Conservation (phyloP, 371 early-diverging fungal species). For the Choanephora cucurbitarum region DNA sequence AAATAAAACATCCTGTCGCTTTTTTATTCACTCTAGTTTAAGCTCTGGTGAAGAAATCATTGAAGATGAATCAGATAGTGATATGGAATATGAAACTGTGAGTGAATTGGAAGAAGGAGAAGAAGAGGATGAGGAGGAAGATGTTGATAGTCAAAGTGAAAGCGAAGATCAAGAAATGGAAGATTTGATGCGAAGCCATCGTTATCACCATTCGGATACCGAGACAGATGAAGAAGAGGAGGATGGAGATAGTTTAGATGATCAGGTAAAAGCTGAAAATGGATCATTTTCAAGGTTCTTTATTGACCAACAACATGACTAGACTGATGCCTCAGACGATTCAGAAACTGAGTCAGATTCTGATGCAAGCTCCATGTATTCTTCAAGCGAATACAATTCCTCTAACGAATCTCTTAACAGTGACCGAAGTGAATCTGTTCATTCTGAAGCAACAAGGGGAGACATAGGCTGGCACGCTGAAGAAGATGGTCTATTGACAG, state of each 20-base stretch:
- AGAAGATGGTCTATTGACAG: slow-evolving; percentile 16
- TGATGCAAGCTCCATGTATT: not conserved
- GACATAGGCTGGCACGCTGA: slow-evolving; percentile 24
- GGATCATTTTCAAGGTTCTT: too few relatives aligned
- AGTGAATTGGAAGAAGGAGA: slow-evolving; percentile 38
- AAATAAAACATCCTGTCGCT: not conserved
- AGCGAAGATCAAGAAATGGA: slow-evolving; percentile 40
- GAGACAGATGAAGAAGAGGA: slow-evolving; percentile 18
- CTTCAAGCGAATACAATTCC: slow-evolving; percentile 17
- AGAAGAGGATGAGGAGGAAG: slow-evolving; percentile 43
- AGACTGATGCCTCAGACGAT: not conserved
- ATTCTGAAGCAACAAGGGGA: slow-evolving; percentile 15
- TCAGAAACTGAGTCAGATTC: slow-evolving; percentile 5
- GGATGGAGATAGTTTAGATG: too few relatives aligned
- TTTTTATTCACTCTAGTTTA: not conserved
- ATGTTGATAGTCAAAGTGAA: slow-evolving; percentile 9
- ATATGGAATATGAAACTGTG: slow-evolving; percentile 20
- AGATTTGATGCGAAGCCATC: slow-evolving; percentile 20
- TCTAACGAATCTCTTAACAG: slow-evolving; percentile 16
- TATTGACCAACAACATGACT: too few relatives aligned
- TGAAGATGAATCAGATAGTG: slow-evolving; percentile 3
- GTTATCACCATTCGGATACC: slow-evolving; percentile 25
- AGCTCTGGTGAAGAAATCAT: slow-evolving; percentile 20
- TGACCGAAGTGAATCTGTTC: slow-evolving; percentile 20
- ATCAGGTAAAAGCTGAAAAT: too few relatives aligned